A percentile compares a stretch with the other conserved stretches of the same genome.
These are phyloP conservation scores for Cnidoscolus chayamansa DNA, from an alignment of 441 rosid genomes.

Conservation along the genomic window DNA sequence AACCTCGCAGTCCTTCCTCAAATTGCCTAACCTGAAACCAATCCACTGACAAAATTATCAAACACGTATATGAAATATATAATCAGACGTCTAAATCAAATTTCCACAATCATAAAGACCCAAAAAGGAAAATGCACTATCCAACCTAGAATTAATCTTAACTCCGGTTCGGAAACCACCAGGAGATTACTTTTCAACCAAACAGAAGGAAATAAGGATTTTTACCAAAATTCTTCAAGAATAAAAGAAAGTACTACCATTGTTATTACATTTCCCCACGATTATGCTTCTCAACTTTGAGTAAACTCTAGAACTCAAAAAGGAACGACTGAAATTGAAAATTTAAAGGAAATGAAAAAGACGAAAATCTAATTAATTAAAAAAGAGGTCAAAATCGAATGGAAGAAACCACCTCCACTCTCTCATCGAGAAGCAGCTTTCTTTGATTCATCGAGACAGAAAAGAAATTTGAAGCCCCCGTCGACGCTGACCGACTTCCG, in stretches of 20 bases:
- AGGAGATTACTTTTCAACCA: too few species aligned
- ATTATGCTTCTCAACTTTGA: too few species aligned
- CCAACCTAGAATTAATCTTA: too few species aligned
- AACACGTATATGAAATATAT: too few species aligned
- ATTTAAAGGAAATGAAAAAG: neutral
- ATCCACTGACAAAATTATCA: neutral
- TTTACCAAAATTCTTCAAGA: too few species aligned
- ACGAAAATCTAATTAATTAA: too few species aligned
- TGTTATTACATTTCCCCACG: too few species aligned
- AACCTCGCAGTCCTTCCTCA: conserved; percentile 43
- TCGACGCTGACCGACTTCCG: neutral
- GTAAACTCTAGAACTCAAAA: neutral
- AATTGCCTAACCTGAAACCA: conserved; percentile 41
- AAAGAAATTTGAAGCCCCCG: neutral
- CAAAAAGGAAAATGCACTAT: neutral
- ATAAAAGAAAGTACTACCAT: too few species aligned
- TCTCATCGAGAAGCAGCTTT: conserved; percentile 11
- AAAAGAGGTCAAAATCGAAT: neutral
- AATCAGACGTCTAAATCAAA: neutral
- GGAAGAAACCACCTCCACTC: conserved; percentile 1
- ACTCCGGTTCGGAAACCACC: too few species aligned
- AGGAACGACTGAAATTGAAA: neutral
- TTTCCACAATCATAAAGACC: neutral
- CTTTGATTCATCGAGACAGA: neutral
- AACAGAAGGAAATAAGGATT: too few species aligned